Evolutionary conservation across 2,329 filamentous ascomycete species (phyloP).

Genomic region (Clonostachys chloroleuca): DNA sequence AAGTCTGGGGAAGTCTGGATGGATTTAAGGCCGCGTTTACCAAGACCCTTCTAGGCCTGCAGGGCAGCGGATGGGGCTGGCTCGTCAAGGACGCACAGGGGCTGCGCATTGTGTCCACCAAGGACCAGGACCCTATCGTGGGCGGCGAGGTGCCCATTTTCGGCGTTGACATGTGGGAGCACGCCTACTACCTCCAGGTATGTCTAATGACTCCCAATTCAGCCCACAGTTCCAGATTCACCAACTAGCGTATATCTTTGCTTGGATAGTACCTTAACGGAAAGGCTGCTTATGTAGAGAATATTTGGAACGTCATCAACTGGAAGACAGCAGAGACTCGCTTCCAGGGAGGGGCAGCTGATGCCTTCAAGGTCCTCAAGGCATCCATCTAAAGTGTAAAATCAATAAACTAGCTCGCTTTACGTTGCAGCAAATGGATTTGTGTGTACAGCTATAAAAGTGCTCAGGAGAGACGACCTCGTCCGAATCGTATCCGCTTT

Average conservation of each 20-base stretch:
- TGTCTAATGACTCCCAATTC: conserved; percentile 9
- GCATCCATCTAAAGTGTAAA: conserved; percentile 26
- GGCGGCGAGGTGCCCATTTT: conserved; percentile 63
- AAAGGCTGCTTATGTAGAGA: conserved; percentile 70
- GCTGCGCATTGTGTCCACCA: conserved; percentile 73
- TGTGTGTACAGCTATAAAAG: too few relatives aligned
- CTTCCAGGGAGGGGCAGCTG: conserved; percentile 43
- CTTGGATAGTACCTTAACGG: conserved; percentile 66
- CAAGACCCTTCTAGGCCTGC: conserved; percentile 62
- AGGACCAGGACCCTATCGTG: conserved; percentile 78
- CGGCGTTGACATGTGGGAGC: conserved; percentile 90
- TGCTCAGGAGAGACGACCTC: too few relatives aligned
- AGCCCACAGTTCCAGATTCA: background rate
- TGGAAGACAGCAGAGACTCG: conserved; percentile 68
- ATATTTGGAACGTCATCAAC: conserved; percentile 76
- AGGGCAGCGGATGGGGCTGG: conserved; percentile 89
- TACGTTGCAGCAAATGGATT: too few relatives aligned
- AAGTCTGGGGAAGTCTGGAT: conserved; percentile 65
- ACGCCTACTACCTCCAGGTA: conserved; percentile 83
- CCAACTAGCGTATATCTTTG: background rate
- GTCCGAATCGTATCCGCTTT: too few relatives aligned
- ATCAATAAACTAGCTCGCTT: too few relatives aligned
- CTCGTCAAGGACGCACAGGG: conserved; percentile 60
- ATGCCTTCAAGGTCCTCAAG: conserved; percentile 38
- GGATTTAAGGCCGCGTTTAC: conserved; percentile 64